A percentile compares a stretch with the other conserved stretches of the same genome.
Evolutionary conservation across 805 yeast genomes (phyloP).

Genomic region (Nakazawaea peltata): DNA sequence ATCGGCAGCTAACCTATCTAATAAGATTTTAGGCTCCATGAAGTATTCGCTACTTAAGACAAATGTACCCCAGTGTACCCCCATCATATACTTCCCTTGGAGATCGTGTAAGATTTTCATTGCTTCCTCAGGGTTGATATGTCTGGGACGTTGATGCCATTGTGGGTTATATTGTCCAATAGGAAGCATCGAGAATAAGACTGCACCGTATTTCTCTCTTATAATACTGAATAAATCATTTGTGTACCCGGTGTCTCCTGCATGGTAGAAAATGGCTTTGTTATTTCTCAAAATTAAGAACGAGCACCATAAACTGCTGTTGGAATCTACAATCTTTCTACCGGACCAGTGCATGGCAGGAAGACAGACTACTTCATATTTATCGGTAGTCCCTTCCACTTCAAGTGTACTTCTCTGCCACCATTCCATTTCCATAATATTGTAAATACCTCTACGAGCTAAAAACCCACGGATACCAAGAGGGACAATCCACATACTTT

Average conservation of each 20-base stretch:
- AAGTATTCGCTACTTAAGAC: conserved; percentile 82
- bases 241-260: conserved; percentile 94
- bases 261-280: conserved; percentile 74
- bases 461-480: conserved; percentile 60
- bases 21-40: conserved; percentile 65
- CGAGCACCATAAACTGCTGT: conserved; percentile 83
- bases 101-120: conserved; percentile 58
- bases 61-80: conserved; percentile 97
- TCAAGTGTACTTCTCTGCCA: conserved; percentile 61
- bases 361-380: conserved; percentile 75
- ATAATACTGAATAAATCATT: conserved; percentile 63
- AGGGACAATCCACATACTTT: conserved; percentile 80
- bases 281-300: conserved; percentile 62
- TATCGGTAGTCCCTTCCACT: conserved; percentile 26
- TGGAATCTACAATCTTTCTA: conserved; percentile 69
- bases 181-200: conserved; percentile 67
- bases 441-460: conserved; percentile 48
- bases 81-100: conserved; percentile 56
- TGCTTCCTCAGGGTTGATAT: conserved; percentile 76
- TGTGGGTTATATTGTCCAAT: conserved; percentile 94
- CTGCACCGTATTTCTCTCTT: conserved; percentile 54
- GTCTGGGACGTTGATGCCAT: conserved; percentile 91
- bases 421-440: conserved; percentile 81
- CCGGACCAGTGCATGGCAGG: conserved; percentile 99
- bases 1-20: conserved; percentile 42